phyloP scores from a whole-genome alignment of 768 basidiomycete genomes.

The Mycena polygramma region DNA sequence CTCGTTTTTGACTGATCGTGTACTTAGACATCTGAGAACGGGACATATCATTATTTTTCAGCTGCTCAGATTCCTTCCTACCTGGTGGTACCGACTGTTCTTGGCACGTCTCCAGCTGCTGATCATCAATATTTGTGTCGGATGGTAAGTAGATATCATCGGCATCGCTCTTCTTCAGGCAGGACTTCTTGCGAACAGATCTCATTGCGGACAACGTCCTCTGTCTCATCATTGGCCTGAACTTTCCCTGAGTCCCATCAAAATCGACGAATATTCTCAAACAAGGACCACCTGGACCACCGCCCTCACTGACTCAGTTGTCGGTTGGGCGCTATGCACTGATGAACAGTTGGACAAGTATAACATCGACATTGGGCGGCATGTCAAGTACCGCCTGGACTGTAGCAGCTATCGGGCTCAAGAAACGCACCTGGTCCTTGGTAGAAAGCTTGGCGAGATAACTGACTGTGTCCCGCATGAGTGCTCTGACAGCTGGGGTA shows the following conservation, averaged over 20 bases:
- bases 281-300: background rate
- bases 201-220: background rate
- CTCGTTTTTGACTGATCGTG: constrained; percentile 32
- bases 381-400: constrained; percentile 28
- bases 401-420: constrained; percentile 1
- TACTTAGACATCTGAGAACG: constrained; percentile 29
- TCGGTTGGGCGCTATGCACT: constrained; percentile 37
- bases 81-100: constrained; percentile 19
- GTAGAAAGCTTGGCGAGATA: constrained; percentile 35
- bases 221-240: background rate
- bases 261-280: background rate
- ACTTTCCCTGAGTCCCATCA: background rate
- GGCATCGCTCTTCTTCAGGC: background rate
- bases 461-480: constrained; percentile 17
- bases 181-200: background rate
- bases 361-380: constrained; percentile 33
- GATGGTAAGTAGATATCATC: background rate
- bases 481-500: constrained; percentile 31
- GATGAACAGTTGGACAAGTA: constrained; percentile 15
- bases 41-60: constrained; percentile 43
- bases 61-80: background rate
- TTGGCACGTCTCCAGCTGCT: constrained; percentile 36
- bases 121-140: constrained; percentile 21
- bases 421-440: background rate
- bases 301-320: constrained; percentile 20